Conservation (phyloP, 805 yeast species). For the Jamesozyma spencerorum region DNA sequence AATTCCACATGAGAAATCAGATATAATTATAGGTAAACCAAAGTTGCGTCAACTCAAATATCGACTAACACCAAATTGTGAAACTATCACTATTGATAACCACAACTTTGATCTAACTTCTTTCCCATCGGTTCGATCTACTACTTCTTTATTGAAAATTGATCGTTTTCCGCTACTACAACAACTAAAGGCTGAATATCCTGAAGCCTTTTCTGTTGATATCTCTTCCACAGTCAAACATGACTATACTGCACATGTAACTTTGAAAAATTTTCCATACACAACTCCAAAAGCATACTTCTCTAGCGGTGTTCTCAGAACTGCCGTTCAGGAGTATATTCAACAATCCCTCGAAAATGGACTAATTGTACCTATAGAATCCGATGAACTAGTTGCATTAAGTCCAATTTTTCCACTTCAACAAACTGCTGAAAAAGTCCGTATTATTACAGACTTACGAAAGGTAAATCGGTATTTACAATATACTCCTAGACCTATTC, state of each 20-base stretch:
- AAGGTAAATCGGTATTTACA: constrained; percentile 2
- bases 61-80: too few species aligned
- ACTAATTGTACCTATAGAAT: background rate
- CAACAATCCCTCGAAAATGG: constrained; percentile 4
- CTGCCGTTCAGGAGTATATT: background rate
- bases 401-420: constrained; percentile 3
- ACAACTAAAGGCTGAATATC: too few species aligned
- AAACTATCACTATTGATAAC: too few species aligned
- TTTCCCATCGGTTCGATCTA: too few species aligned
- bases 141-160: too few species aligned
- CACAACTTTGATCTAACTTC: too few species aligned
- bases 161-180: too few species aligned
- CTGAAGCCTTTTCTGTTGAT: too few species aligned
- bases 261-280: constrained; percentile 1
- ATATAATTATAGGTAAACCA: too few species aligned
- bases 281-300: constrained; percentile 1
- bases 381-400: constrained; percentile 3
- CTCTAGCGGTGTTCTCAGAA: constrained; percentile 1
- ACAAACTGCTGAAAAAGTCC: constrained; percentile 2
- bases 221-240: background rate
- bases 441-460: constrained; percentile 5
- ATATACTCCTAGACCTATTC: constrained; percentile 5
- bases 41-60: too few species aligned
- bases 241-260: background rate
- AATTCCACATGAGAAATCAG: too few species aligned